Evolutionary conservation across 1,284 basidiomycete species (phyloP).

Genomic region (Rhodotorula sp.): DNA sequence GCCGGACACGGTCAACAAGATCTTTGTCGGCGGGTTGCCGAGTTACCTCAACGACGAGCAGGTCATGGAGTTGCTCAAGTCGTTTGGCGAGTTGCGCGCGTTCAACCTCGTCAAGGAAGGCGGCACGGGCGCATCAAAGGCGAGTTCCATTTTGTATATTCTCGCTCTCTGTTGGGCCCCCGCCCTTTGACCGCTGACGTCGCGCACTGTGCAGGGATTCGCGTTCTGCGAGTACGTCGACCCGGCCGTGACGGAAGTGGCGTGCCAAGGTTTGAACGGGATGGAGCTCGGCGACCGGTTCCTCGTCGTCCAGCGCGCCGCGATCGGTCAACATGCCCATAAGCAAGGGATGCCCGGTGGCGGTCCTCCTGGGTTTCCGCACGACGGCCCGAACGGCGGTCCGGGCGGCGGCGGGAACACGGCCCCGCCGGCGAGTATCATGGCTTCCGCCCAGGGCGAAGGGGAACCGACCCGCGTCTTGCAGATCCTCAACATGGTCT

Average conservation of each 20-base stretch:
- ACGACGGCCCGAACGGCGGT: neutral
- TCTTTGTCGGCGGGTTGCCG: constrained; percentile 95
- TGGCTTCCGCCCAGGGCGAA: constrained; percentile 56
- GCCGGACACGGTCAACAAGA: constrained; percentile 94
- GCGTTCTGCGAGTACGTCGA: constrained; percentile 99
- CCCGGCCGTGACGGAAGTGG: constrained; percentile 81
- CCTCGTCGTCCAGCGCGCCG: constrained; percentile 93
- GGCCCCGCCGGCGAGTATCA: constrained; percentile 39
- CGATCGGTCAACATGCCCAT: constrained; percentile 54
- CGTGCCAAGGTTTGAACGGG: constrained; percentile 91
- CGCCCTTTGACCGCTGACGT: neutral
- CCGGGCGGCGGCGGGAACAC: neutral
- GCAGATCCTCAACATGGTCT: constrained; percentile 99
- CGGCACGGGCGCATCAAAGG: constrained; percentile 84
- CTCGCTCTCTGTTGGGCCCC: neutral
- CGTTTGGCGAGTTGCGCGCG: constrained; percentile 93
- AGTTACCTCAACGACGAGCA: constrained; percentile 95
- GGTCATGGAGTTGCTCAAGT: constrained; percentile 94
- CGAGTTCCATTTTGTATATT: constrained; percentile 51
- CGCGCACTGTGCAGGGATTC: constrained; percentile 66
- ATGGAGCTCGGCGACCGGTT: constrained; percentile 98
- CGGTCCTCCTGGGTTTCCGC: constrained; percentile 24
- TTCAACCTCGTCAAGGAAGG: constrained; percentile 98
- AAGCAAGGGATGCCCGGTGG: constrained; percentile 65
- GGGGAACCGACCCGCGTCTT: constrained; percentile 66